These are phyloP conservation scores for Balansia obtecta DNA, from an alignment of 2,329 filamentous ascomycete genomes.

Conservation along the genomic window DNA sequence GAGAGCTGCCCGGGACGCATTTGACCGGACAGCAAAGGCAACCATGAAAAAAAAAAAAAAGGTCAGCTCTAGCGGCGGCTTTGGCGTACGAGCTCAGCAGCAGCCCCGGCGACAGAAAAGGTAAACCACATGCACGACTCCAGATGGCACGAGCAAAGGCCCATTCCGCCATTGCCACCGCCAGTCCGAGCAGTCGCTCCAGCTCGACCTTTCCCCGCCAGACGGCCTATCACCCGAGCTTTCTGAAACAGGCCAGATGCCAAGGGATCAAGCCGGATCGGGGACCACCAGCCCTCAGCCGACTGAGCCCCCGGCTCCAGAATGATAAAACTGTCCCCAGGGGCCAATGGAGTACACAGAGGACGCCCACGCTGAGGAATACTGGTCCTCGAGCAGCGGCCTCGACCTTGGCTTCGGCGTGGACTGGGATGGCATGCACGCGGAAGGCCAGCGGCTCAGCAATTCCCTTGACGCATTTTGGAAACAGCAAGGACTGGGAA, in stretches of 20 bases:
- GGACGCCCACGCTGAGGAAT: slow-evolving; percentile 38
- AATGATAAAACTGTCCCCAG: slow-evolving; percentile 19
- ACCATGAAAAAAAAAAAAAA: slow-evolving; percentile 97
- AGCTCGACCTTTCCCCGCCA: slow-evolving; percentile 24
- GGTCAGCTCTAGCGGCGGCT: slow-evolving; percentile 78
- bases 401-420: slow-evolving; percentile 54
- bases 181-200: slow-evolving; percentile 20
- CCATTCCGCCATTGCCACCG: slow-evolving; percentile 16
- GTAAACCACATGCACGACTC: slow-evolving; percentile 18
- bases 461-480: slow-evolving; percentile 62
- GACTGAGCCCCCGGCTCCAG: slow-evolving; percentile 20
- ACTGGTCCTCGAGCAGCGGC: slow-evolving; percentile 27
- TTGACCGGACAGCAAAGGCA: slow-evolving; percentile 87
- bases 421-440: slow-evolving; percentile 49
- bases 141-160: slow-evolving; percentile 13
- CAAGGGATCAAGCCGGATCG: slow-evolving; percentile 22
- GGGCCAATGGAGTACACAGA: slow-evolving; percentile 30
- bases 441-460: slow-evolving; percentile 48
- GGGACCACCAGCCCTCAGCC: slow-evolving; percentile 13
- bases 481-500: slow-evolving; percentile 11
- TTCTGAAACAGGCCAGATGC: slow-evolving; percentile 23
- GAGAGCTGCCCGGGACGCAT: slow-evolving; percentile 88
- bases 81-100: slow-evolving; percentile 36
- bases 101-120: slow-evolving; percentile 15
- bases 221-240: slow-evolving; percentile 29